Percentiles rank a stretch among this genome's conserved stretches.
These are phyloP conservation scores for Cardiospermum halicacabum DNA, from an alignment of 345 rosid species.

Conservation along the genomic window DNA sequence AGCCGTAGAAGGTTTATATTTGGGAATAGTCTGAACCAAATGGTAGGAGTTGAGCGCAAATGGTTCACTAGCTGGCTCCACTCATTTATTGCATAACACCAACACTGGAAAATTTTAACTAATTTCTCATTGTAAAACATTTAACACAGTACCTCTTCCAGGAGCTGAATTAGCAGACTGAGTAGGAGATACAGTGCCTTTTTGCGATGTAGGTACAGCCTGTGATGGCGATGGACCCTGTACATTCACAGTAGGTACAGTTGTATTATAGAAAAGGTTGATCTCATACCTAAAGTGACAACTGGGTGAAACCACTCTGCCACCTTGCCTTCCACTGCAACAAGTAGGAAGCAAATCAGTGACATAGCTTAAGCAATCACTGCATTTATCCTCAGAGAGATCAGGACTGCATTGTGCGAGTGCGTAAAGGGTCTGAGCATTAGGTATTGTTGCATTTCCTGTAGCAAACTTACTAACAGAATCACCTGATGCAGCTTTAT, in stretches of 20 bases:
- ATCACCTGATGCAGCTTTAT: conserved; percentile 16
- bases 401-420: conserved; percentile 43
- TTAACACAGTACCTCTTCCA: neutral
- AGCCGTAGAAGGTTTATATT: too few relatives aligned
- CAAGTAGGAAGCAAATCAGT: neutral
- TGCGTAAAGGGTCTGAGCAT: conserved; percentile 12
- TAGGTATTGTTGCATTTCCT: neutral
- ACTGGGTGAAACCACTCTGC: conserved; percentile 8
- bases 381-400: conserved; percentile 14
- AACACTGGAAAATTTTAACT: too few relatives aligned
- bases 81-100: too few relatives aligned
- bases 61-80: too few relatives aligned
- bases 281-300: conserved; percentile 13
- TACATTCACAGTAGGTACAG: neutral
- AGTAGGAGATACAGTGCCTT: neutral
- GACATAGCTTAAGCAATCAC: conserved; percentile 10
- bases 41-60: too few relatives aligned
- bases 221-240: neutral
- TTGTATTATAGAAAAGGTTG: neutral
- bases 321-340: conserved; percentile 4
- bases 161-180: neutral
- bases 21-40: too few relatives aligned
- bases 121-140: too few relatives aligned
- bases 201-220: neutral
- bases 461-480: conserved; percentile 26